A percentile compares a stretch with the other conserved stretches of the same genome.
These are phyloP conservation scores for Effrenium voratum DNA, from an alignment of 73 alveolate species.

Conservation along the genomic window DNA sequence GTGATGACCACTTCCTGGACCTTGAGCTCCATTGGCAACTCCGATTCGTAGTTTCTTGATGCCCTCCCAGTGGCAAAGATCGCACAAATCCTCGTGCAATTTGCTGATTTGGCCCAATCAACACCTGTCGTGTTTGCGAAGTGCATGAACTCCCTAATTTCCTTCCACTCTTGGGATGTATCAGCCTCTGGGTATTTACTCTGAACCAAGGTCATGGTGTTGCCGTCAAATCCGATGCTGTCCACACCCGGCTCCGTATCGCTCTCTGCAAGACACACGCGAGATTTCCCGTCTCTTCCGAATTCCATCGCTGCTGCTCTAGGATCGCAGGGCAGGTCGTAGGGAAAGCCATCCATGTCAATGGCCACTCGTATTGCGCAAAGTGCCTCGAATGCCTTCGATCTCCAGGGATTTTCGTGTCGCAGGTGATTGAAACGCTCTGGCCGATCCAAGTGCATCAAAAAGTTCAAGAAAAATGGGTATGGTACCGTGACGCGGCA, in stretches of 20 bases:
- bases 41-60: neutral
- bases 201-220: neutral
- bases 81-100: neutral
- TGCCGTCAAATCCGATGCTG: neutral
- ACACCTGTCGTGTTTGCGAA: neutral
- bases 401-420: neutral
- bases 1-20: neutral
- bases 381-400: constrained; percentile 7
- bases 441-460: neutral
- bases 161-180: neutral
- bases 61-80: constrained; percentile 23
- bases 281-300: neutral
- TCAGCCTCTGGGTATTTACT: neutral
- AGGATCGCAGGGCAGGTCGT: neutral
- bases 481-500: neutral
- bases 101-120: neutral
- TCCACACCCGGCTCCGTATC: neutral
- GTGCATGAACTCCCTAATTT: neutral
- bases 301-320: neutral
- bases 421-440: neutral
- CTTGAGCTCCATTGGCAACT: neutral
- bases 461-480: neutral
- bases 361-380: neutral
- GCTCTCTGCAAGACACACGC: neutral
- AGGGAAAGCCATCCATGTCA: neutral